A percentile compares a stretch with the other conserved stretches of the same genome.
Conservation (phyloP, 345 rosid genomes). For the Camelina sativa region DNA sequence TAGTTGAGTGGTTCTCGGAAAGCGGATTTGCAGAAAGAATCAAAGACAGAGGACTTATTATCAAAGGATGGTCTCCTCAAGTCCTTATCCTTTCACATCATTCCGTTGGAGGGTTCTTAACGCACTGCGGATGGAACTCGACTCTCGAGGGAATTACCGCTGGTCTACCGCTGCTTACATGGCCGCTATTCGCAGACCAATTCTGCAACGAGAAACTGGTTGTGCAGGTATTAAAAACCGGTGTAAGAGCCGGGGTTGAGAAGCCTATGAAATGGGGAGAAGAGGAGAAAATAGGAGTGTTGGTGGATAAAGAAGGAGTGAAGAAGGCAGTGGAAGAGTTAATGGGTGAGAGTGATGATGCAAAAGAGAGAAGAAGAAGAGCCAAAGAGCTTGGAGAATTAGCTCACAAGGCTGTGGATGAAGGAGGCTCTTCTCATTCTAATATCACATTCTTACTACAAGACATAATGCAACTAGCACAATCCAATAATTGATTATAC, state of each 20-base stretch:
- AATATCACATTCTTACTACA: slow-evolving; percentile 32
- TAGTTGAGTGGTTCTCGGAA: slow-evolving; percentile 41
- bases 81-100: slow-evolving; percentile 40
- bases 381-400: slow-evolving; percentile 42
- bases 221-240: slow-evolving; percentile 45
- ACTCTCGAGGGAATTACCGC: slow-evolving; percentile 32
- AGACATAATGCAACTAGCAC: slow-evolving; percentile 23
- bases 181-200: slow-evolving; percentile 43
- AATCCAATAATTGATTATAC: slow-evolving; percentile 11
- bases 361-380: slow-evolving; percentile 42
- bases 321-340: slow-evolving; percentile 32
- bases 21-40: slow-evolving; percentile 35
- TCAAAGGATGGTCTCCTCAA: slow-evolving; percentile 45
- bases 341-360: slow-evolving; percentile 43
- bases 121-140: slow-evolving; percentile 46
- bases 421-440: slow-evolving; percentile 45
- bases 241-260: slow-evolving; percentile 46
- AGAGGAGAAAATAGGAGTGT: slow-evolving; percentile 42
- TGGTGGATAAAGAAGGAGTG: slow-evolving; percentile 35
- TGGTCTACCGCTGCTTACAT: slow-evolving; percentile 35
- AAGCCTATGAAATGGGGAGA: slow-evolving; percentile 30
- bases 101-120: slow-evolving; percentile 40
- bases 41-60: slow-evolving; percentile 37
- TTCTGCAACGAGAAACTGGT: slow-evolving; percentile 45
- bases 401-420: slow-evolving; percentile 46